phyloP scores from a whole-genome alignment of 345 rosid species.

The Psidium friedrichsthalianum region DNA sequence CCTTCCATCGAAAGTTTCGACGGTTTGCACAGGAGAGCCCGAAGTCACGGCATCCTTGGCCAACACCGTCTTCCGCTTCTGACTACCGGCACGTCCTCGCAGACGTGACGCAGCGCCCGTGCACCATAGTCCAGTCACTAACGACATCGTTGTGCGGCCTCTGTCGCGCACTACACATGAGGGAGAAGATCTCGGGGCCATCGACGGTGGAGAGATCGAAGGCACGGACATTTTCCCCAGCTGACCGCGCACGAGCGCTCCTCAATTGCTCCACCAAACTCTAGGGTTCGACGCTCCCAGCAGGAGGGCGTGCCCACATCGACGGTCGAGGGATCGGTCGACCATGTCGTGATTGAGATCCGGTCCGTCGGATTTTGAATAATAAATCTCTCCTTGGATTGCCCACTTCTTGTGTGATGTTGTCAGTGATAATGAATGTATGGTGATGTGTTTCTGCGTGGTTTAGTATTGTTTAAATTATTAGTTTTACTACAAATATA shows the following conservation, averaged over 20 bases:
- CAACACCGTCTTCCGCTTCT: neutral
- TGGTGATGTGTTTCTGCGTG: neutral
- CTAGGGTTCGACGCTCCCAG: neutral
- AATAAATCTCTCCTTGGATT: neutral
- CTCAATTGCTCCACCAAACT: neutral
- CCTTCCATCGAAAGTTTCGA: neutral
- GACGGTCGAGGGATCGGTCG: neutral
- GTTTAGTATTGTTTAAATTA: neutral
- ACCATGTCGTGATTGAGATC: neutral
- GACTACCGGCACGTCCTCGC: slow-evolving; percentile 5
- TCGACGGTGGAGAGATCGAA: slow-evolving; percentile 1
- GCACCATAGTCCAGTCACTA: slow-evolving; percentile 5
- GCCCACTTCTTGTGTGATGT: neutral
- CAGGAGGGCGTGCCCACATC: neutral
- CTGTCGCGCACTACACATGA: slow-evolving; percentile 1
- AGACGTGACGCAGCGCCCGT: neutral
- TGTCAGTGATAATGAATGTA: neutral
- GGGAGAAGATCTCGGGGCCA: neutral
- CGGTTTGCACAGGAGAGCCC: neutral
- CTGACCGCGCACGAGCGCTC: neutral
- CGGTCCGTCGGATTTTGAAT: neutral
- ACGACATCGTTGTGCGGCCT: slow-evolving; percentile 3
- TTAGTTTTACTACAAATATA: neutral
- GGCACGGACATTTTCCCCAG: slow-evolving; percentile 2
- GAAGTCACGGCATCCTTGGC: neutral